A percentile compares a stretch with the other conserved stretches of the same genome.
Evolutionary conservation across 2,329 filamentous ascomycete genomes (phyloP).

Genomic region (Mariannaea sp.): DNA sequence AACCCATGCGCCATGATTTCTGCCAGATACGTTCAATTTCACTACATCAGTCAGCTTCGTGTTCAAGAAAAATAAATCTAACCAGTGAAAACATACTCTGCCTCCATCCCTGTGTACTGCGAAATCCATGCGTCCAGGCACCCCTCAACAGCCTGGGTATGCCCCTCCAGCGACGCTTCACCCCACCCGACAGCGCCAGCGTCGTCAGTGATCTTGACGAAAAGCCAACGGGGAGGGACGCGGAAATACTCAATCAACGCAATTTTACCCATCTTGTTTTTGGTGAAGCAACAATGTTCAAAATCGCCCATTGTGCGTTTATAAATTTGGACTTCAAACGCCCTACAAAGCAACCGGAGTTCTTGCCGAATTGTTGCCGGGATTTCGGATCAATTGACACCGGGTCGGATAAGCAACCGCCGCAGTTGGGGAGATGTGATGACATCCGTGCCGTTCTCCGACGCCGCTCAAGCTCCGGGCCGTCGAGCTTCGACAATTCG

Average conservation of each 20-base stretch:
- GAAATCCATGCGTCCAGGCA: conserved; percentile 69
- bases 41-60: conserved; percentile 52
- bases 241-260: conserved; percentile 70
- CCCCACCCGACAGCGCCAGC: conserved; percentile 71
- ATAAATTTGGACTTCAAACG: no score
- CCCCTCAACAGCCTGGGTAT: conserved; percentile 75
- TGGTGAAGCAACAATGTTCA: no score
- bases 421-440: no score
- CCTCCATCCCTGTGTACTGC: conserved; percentile 68
- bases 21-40: conserved; percentile 86
- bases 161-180: conserved; percentile 74
- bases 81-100: conserved; percentile 65
- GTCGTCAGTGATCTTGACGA: conserved; percentile 76
- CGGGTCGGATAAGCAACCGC: no score
- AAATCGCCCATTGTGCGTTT: no score
- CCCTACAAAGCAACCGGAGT: no score
- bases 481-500: no score
- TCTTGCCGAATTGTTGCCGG: no score
- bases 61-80: accelerated
- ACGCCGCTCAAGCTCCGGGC: no score
- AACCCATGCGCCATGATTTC: conserved; percentile 69
- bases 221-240: conserved; percentile 75
- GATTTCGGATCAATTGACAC: no score
- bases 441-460: no score
- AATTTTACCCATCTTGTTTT: conserved; percentile 43